Evolutionary conservation across 2,329 filamentous ascomycete genomes (phyloP), one percentile per base, ranked within the genome.

Genomic region (Shiraia bambusicola): DNA sequence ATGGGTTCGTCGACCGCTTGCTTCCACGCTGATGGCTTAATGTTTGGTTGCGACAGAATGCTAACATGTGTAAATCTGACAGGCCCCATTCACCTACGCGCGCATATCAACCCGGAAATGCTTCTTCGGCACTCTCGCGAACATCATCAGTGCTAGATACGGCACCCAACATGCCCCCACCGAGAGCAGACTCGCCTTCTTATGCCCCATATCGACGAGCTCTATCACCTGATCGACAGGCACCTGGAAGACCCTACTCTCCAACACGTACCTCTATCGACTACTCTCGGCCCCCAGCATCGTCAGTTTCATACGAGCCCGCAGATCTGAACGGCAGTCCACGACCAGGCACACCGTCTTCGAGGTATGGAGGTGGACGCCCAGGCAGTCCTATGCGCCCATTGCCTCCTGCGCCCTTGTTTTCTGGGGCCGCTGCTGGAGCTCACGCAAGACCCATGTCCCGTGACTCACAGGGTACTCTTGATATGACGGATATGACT

Each of bases 321-420:
- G 78, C 84, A 15, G 91, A 96, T 56, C 71, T 97, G 45, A 92
- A 97, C 60, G 93, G 93, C 34, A 91, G 82, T 48, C 91, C 93
- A 6, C 76, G 93, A 44, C 92, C 93, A 1, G 92, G 92, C 4
- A 96, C 92, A 0, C 90, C 92, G 1, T 90, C 90, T 1, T 92
- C 89, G 2, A 80, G 83, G 65, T 96, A 97, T 66, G 87, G 90
- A 14, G 87, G 90, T 14, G 61, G 58, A 25, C 50, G 89, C 59
- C 88, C 91, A 11, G 87, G 90, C 3, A 94, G 89, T 62, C 88
- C 91, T 9, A 82, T 89, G 54, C 80, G 92, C 41, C 92, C 92
- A 3, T 76, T 97, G 24, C 93, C 93, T 2, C 89, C 90, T 0
- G 88, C 90, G 22, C 93, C 93, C 3, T 75, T 95, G 7, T 97